Evolutionary conservation across 2,329 filamentous ascomycete species (phyloP), one percentile per base, ranked within the genome.

Genomic region (Venturiaceae sp.): DNA sequence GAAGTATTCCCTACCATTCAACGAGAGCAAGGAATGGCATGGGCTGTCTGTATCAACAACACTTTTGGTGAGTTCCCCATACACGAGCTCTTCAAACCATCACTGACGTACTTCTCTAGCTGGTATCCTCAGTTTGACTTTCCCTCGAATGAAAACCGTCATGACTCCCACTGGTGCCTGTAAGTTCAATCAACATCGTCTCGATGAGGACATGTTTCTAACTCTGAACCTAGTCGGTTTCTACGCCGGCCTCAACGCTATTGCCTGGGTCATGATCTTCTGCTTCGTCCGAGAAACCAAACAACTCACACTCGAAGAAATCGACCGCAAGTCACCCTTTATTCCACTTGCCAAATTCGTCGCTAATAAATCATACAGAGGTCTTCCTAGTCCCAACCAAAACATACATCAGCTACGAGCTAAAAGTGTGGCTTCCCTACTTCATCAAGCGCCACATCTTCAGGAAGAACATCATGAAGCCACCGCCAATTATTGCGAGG

Each of bases 191-290:
- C 36, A 26, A 32, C n/a, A 34, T 5, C 4, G 16, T 21, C 5
- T 21, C 33, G 8, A 1, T 23, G 4, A 4, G 3, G n/a, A 54
- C 13, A 3, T 23, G 19, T 3, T n/a, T n/a, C 53, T 56, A 6
- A 56, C 21, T 3, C n/a, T 50, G 8, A 13, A 8, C 21, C 14
- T n/a, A 55, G 82, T 83, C 62, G 75, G 75, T 8, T 83, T 79
- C 74, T 83, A 83, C 63, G 81, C 80, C 0, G 77, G 70, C 0
- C 78, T 79, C 73, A 81, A 80, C 65, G 62, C 81, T n/a, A 69
- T 80, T 23, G 78, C 77, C 3, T 81, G 77, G 72, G 21, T 80
- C 67, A 71, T 79, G 66, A 72, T 74, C 67, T 64, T 77, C 72
- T 60, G 80, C 14, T 80, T 80, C 64, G 66, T 81, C 46, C 77